phyloP scores from a whole-genome alignment of 352 stramenopile genomes.

The Elongisporangium undulatum region DNA sequence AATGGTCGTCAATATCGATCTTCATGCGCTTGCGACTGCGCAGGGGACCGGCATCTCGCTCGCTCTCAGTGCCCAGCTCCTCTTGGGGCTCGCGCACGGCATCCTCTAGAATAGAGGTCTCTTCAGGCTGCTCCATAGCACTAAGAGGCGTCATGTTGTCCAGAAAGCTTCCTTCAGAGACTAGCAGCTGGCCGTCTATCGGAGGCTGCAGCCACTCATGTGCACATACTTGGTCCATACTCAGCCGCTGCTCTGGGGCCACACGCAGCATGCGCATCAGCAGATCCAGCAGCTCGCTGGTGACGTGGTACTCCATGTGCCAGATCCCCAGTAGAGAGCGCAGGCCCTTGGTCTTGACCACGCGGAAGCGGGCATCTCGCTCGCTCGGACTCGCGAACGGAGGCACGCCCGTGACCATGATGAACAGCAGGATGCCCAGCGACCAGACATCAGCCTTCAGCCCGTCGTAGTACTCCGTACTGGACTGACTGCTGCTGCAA shows the following conservation, averaged over 20 bases:
- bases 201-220: conserved; percentile 33
- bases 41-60: neutral
- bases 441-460: conserved; percentile 61
- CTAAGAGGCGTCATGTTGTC: conserved; percentile 4
- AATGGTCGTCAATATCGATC: conserved; percentile 7
- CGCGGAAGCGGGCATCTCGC: conserved; percentile 44
- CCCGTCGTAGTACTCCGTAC: conserved; percentile 27
- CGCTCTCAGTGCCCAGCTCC: conserved; percentile 10
- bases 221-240: conserved; percentile 27
- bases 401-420: conserved; percentile 46
- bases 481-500: neutral
- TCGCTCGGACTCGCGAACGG: conserved; percentile 42
- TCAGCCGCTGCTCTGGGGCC: conserved; percentile 22
- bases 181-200: conserved; percentile 2
- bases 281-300: conserved; percentile 25
- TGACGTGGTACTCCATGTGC: conserved; percentile 27
- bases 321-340: conserved; percentile 28
- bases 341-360: conserved; percentile 36
- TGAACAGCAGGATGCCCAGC: conserved; percentile 60
- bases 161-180: conserved; percentile 6
- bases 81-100: conserved; percentile 20
- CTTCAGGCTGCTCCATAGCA: conserved; percentile 11
- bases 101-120: conserved; percentile 10
- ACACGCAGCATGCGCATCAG: conserved; percentile 32
- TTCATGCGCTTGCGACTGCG: conserved; percentile 20